These are phyloP conservation scores for Plasmodium berghei DNA, from an alignment of 169 alveolate genomes.

Conservation along the genomic window DNA sequence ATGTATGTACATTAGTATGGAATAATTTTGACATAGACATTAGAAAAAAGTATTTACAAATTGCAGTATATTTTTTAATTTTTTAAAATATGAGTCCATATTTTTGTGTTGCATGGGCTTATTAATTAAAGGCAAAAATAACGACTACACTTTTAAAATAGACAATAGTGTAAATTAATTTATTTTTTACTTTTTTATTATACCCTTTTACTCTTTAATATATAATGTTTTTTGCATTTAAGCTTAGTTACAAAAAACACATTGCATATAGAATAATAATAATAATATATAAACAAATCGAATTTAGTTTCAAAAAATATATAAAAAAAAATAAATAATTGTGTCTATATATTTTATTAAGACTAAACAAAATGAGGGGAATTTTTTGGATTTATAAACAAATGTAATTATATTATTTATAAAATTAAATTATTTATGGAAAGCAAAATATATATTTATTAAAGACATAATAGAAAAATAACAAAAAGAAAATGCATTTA, in stretches of 20 bases:
- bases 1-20: no score
- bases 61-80: no score
- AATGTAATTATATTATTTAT: background rate
- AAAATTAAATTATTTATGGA: background rate
- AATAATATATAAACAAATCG: background rate
- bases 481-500: background rate
- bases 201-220: background rate
- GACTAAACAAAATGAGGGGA: background rate
- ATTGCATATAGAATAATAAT: constrained; percentile 7
- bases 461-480: background rate
- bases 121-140: no score
- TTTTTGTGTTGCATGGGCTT: no score
- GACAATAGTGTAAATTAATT: no score
- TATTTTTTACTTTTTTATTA: background rate
- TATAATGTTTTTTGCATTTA: background rate
- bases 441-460: constrained; percentile 1
- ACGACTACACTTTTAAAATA: no score
- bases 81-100: no score
- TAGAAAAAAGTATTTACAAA: no score
- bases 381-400: constrained; percentile 12
- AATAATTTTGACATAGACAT: no score
- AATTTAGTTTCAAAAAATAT: background rate
- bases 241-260: constrained; percentile 10
- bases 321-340: no score
- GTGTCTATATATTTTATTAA: no score